A percentile compares a stretch with the other conserved stretches of the same genome.
Conservation (phyloP, 495 filamentous ascomycete species). For the Penicillium paxilli region DNA sequence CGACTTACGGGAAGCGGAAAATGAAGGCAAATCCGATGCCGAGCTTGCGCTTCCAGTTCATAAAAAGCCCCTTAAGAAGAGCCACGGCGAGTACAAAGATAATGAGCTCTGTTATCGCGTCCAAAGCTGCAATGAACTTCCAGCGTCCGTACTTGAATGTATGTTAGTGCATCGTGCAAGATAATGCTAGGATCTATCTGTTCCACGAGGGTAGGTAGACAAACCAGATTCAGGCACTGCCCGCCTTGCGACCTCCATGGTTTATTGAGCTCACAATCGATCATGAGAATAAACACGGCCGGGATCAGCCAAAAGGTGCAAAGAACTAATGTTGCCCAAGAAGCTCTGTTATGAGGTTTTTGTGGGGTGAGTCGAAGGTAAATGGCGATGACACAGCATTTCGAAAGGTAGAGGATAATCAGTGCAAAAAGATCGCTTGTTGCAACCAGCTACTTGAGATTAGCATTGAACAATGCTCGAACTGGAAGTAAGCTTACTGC, state of each 20-base stretch:
- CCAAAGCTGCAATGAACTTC: conserved; percentile 42
- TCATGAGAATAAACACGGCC: conserved; percentile 32
- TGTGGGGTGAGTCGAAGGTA: conserved; percentile 49
- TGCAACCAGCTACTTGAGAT: conserved; percentile 30
- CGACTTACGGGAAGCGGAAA: conserved; percentile 44
- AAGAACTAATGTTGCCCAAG: conserved; percentile 32
- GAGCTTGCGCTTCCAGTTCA: conserved; percentile 39
- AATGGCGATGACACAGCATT: conserved; percentile 47
- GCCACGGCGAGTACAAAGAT: conserved; percentile 39
- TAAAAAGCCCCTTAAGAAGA: conserved; percentile 42
- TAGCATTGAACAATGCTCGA: neutral
- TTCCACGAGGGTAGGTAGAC: conserved; percentile 8
- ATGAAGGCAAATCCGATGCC: conserved; percentile 46
- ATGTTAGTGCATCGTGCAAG: neutral
- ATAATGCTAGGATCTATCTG: neutral
- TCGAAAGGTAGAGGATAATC: conserved; percentile 44
- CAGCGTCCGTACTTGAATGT: conserved; percentile 37
- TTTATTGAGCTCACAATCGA: conserved; percentile 40
- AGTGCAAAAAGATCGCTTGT: conserved; percentile 46
- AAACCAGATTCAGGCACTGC: conserved; percentile 40
- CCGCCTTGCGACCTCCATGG: conserved; percentile 38
- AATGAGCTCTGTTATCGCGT: conserved; percentile 42
- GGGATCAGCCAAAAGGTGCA: conserved; percentile 38
- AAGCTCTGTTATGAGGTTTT: conserved; percentile 38
- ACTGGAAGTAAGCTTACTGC: conserved; percentile 22